Evolutionary conservation across 192 early-diverging fungal species (phyloP).

Genomic region (Umbelopsis sp.): DNA sequence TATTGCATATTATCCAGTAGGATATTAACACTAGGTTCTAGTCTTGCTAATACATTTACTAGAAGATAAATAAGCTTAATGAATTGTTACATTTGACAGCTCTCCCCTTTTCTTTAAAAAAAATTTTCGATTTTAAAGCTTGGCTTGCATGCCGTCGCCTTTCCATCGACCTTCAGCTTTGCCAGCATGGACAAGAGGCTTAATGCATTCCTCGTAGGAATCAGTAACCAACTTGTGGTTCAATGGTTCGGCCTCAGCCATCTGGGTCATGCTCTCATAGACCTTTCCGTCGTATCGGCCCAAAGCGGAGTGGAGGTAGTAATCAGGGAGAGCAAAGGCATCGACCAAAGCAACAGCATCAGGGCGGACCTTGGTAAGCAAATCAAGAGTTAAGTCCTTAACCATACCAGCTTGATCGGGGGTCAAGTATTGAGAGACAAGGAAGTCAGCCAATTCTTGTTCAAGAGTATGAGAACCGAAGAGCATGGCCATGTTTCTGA

Average conservation of each 20-base stretch:
- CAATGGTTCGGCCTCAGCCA: constrained; percentile 75
- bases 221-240: constrained; percentile 64
- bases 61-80: too few species aligned
- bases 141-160: constrained; percentile 21
- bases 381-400: constrained; percentile 48
- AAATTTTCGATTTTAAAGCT: constrained; percentile 18
- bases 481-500: constrained; percentile 48
- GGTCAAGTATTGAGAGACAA: constrained; percentile 57
- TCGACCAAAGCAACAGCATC: constrained; percentile 83
- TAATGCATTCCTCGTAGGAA: constrained; percentile 55
- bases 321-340: constrained; percentile 76
- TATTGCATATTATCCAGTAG: too few species aligned
- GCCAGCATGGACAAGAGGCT: constrained; percentile 33
- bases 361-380: constrained; percentile 67
- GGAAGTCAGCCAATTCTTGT: constrained; percentile 67
- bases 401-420: constrained; percentile 52
- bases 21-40: too few species aligned
- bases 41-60: too few species aligned
- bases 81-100: too few species aligned
- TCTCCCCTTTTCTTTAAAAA: background rate
- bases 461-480: constrained; percentile 70
- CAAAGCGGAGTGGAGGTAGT: constrained; percentile 74
- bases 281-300: constrained; percentile 78
- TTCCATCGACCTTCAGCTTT: constrained; percentile 20
- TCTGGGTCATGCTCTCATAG: constrained; percentile 76